These are phyloP conservation scores for Pulveroboletus sp. DNA, from an alignment of 768 basidiomycete genomes.

Conservation along the genomic window DNA sequence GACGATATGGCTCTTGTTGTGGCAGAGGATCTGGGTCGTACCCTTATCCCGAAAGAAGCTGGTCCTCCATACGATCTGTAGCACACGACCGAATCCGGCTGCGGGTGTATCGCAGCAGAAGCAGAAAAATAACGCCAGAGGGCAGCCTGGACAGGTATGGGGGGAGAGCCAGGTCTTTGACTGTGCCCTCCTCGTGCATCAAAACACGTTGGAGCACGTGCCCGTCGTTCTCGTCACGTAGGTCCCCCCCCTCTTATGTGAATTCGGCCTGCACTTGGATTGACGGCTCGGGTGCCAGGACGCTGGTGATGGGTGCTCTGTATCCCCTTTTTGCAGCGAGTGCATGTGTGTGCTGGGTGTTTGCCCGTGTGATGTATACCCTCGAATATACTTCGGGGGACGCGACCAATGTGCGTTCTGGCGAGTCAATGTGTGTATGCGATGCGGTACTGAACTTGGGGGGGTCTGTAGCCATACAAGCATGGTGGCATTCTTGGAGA, in stretches of 20 bases:
- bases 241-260: no score
- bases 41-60: conserved; percentile 21
- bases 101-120: conserved; percentile 23
- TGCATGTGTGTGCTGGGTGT: conserved; percentile 35
- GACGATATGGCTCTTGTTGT: conserved; percentile 22
- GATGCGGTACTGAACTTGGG: not conserved
- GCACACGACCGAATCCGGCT: no score
- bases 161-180: conserved; percentile 30
- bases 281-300: conserved; percentile 20
- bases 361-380: conserved; percentile 42
- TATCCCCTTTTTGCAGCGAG: conserved; percentile 37
- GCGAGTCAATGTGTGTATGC: no score
- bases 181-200: conserved; percentile 35
- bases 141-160: conserved; percentile 24
- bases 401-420: conserved; percentile 33
- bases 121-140: conserved; percentile 37
- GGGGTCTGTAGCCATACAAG: conserved; percentile 11
- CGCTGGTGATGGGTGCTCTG: conserved; percentile 32
- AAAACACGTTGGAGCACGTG: conserved; percentile 44
- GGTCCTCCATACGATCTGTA: conserved; percentile 33
- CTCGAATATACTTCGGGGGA: conserved; percentile 39
- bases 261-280: not conserved
- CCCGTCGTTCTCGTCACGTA: conserved; percentile 15
- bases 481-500: conserved; percentile 12
- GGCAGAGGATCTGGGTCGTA: conserved; percentile 33